Conservation (phyloP, 2,329 filamentous ascomycete genomes). For the Scytalidium lignicola region DNA sequence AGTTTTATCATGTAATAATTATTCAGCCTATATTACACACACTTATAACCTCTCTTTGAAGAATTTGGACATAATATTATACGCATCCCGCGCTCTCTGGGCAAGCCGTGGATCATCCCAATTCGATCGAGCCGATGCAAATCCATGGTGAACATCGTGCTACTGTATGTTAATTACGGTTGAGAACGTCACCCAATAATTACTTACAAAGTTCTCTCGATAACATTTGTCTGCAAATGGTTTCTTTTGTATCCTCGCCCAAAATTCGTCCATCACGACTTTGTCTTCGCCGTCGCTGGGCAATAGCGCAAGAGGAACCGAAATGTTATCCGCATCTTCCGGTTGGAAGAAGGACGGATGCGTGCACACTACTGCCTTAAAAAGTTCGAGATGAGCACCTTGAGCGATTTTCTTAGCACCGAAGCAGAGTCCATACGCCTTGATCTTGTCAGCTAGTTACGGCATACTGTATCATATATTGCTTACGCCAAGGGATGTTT, state of each 20-base stretch:
- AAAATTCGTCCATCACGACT: slow-evolving; percentile 3
- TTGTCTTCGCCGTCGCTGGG: slow-evolving; percentile 7
- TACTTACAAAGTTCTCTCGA: slow-evolving; percentile 5
- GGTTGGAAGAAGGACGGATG: background rate
- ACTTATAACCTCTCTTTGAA: slow-evolving; percentile 3
- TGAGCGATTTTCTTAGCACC: background rate
- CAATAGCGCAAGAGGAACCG: slow-evolving; percentile 4
- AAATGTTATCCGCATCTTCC: slow-evolving; percentile 2
- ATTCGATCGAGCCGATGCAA: slow-evolving; percentile 2
- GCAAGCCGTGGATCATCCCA: slow-evolving; percentile 3
- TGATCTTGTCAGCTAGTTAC: background rate
- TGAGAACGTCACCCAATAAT: background rate
- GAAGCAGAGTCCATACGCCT: background rate
- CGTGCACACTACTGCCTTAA: slow-evolving; percentile 1
- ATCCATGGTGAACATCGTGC: slow-evolving; percentile 4
- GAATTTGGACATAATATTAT: slow-evolving; percentile 4
- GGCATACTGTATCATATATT: background rate
- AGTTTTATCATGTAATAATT: no score
- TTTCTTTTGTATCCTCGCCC: slow-evolving; percentile 2
- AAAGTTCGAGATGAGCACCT: background rate
- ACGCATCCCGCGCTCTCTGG: slow-evolving; percentile 3
- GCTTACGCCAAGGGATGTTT: background rate
- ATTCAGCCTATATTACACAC: no score
- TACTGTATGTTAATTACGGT: background rate
- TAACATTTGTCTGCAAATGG: slow-evolving; percentile 3